Evolutionary conservation across 352 stramenopile genomes (phyloP).

Genomic region (Phytophthora rubi): DNA sequence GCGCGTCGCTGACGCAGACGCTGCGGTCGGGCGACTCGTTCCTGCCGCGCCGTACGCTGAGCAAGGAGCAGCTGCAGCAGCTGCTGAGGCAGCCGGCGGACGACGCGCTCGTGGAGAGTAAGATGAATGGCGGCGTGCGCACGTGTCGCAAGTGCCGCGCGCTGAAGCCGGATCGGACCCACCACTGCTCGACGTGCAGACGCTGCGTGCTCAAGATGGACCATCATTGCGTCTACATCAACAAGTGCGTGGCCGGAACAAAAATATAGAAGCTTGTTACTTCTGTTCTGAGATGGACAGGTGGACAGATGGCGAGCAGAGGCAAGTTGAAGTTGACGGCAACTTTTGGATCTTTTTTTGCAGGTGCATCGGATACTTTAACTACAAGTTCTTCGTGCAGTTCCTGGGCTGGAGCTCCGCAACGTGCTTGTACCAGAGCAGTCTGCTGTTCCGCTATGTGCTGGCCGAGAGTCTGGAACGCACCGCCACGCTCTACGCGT

Average conservation of each 20-base stretch:
- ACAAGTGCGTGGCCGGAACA: slow-evolving; percentile 65
- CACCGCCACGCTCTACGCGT: slow-evolving; percentile 58
- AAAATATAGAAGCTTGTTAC: neutral
- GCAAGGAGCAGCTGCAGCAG: slow-evolving; percentile 13
- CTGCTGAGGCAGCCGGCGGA: slow-evolving; percentile 11
- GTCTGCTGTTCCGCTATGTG: slow-evolving; percentile 70
- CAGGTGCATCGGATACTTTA: slow-evolving; percentile 88
- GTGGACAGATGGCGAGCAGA: neutral
- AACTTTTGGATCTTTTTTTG: neutral
- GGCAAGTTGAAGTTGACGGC: slow-evolving; percentile 16
- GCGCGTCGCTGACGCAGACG: slow-evolving; percentile 60
- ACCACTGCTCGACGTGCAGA: slow-evolving; percentile 83
- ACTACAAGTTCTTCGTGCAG: slow-evolving; percentile 91
- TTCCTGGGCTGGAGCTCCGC: slow-evolving; percentile 81
- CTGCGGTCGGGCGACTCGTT: slow-evolving; percentile 69
- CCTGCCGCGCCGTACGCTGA: slow-evolving; percentile 36
- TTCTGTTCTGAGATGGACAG: no score
- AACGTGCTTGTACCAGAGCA: slow-evolving; percentile 75
- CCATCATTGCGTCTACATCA: slow-evolving; percentile 90
- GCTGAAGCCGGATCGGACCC: slow-evolving; percentile 78
- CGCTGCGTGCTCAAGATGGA: slow-evolving; percentile 90
- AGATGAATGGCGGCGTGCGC: slow-evolving; percentile 71
- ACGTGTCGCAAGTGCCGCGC: slow-evolving; percentile 81
- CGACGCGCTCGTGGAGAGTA: slow-evolving; percentile 55
- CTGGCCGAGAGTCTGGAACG: slow-evolving; percentile 62